A percentile compares a stretch with the other conserved stretches of the same genome.
Conservation (phyloP, 768 basidiomycete species). For the Pisolithus orientalis region DNA sequence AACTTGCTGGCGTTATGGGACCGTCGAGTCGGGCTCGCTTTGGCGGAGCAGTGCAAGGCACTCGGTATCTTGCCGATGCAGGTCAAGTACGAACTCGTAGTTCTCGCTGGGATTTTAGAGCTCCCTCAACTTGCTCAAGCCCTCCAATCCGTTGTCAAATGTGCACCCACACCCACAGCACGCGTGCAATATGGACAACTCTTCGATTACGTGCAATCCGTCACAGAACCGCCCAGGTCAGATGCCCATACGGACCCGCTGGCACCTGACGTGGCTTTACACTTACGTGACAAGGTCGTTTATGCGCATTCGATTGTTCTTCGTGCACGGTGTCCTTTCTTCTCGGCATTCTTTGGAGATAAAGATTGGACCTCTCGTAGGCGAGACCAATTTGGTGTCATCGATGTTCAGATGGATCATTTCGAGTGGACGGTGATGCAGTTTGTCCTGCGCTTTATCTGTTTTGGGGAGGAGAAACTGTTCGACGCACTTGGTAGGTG, state of each 20-base stretch:
- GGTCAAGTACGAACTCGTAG: slow-evolving; percentile 59
- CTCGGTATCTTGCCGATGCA: slow-evolving; percentile 37
- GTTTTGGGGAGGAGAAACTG: slow-evolving; percentile 65
- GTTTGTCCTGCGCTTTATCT: slow-evolving; percentile 71
- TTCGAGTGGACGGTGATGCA: slow-evolving; percentile 67
- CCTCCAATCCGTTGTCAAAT: slow-evolving; percentile 58
- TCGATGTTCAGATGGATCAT: slow-evolving; percentile 69
- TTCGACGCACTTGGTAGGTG: slow-evolving; percentile 64
- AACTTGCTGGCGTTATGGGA: slow-evolving; percentile 83
- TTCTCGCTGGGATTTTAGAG: slow-evolving; percentile 51
- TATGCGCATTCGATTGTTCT: slow-evolving; percentile 67
- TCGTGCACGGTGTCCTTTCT: slow-evolving; percentile 79
- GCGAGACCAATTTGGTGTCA: slow-evolving; percentile 43
- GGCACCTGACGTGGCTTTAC: slow-evolving; percentile 64
- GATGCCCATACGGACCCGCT: slow-evolving; percentile 24
- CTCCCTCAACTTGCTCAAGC: slow-evolving; percentile 49
- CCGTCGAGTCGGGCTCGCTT: slow-evolving; percentile 45
- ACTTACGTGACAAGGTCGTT: slow-evolving; percentile 61
- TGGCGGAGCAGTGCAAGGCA: slow-evolving; percentile 34
- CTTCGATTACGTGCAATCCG: slow-evolving; percentile 29
- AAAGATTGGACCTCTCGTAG: slow-evolving; percentile 72
- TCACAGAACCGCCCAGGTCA: background rate
- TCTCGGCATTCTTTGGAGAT: slow-evolving; percentile 78
- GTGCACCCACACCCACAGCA: slow-evolving; percentile 42
- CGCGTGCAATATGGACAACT: slow-evolving; percentile 43